Evolutionary conservation across 441 rosid genomes (phyloP).

Genomic region (Rhodomyrtus psidioides): DNA sequence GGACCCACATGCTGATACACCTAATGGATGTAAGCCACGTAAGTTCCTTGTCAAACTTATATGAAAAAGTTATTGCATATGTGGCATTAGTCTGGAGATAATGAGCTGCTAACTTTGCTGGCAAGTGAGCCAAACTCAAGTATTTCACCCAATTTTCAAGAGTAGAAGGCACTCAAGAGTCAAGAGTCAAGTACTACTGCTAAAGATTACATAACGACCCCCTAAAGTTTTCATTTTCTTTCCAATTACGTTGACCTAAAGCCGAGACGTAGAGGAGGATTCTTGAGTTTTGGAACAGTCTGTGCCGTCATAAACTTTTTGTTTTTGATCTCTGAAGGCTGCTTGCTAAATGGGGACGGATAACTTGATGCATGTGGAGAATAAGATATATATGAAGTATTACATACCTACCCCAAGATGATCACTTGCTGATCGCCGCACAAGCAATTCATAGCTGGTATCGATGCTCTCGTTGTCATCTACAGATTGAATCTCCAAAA

Average conservation of each 20-base stretch:
- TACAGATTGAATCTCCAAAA: neutral
- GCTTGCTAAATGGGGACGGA: neutral
- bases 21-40: neutral
- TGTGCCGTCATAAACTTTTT: neutral
- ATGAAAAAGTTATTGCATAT: neutral
- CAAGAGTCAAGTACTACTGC: neutral
- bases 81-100: neutral
- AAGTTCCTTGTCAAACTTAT: neutral
- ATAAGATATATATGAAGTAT: neutral
- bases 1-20: neutral
- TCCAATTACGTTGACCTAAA: neutral
- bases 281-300: neutral
- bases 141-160: conserved; percentile 13
- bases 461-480: neutral
- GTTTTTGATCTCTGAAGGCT: neutral
- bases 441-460: neutral
- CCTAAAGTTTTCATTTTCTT: neutral
- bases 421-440: neutral
- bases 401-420: neutral
- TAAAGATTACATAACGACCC: neutral
- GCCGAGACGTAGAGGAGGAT: neutral
- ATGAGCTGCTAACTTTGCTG: conserved; percentile 30
- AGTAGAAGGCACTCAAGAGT: conserved; percentile 39
- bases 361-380: neutral
- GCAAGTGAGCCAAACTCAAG: conserved; percentile 29